These are phyloP conservation scores for Helotiales sp. DNA, from an alignment of 2,329 filamentous ascomycete species.

Conservation along the genomic window DNA sequence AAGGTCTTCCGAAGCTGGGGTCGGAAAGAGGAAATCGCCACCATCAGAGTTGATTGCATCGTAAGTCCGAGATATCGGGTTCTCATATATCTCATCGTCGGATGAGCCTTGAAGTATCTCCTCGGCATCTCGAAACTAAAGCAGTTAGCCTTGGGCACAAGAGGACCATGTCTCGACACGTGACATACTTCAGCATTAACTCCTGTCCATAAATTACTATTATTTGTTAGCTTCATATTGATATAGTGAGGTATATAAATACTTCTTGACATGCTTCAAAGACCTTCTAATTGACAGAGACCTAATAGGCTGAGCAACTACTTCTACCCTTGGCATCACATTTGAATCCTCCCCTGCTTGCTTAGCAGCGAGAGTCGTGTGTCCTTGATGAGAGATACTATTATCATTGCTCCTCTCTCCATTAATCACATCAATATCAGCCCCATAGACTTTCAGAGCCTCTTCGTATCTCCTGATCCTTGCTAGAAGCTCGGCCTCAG, in stretches of 20 bases:
- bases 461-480: constrained; percentile 30
- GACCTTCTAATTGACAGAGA: constrained; percentile 15
- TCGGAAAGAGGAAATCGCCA: constrained; percentile 47
- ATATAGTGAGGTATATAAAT: background rate
- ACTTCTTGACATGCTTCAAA: constrained; percentile 21
- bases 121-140: constrained; percentile 34
- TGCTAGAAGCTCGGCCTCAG: constrained; percentile 31
- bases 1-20: constrained; percentile 42
- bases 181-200: constrained; percentile 17
- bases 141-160: no score
- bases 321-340: background rate
- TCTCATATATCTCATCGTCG: constrained; percentile 27
- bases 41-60: constrained; percentile 26
- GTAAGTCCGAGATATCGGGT: constrained; percentile 28
- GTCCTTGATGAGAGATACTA: background rate
- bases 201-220: constrained; percentile 19
- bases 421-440: constrained; percentile 30
- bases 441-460: constrained; percentile 25
- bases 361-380: background rate
- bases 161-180: no score
- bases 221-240: background rate
- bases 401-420: constrained; percentile 4
- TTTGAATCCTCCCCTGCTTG: background rate
- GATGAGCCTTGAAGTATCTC: constrained; percentile 36
- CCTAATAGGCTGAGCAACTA: background rate